Evolutionary conservation across 2,329 filamentous ascomycete species (phyloP).

Genomic region (Allantophomopsis lycopodina): DNA sequence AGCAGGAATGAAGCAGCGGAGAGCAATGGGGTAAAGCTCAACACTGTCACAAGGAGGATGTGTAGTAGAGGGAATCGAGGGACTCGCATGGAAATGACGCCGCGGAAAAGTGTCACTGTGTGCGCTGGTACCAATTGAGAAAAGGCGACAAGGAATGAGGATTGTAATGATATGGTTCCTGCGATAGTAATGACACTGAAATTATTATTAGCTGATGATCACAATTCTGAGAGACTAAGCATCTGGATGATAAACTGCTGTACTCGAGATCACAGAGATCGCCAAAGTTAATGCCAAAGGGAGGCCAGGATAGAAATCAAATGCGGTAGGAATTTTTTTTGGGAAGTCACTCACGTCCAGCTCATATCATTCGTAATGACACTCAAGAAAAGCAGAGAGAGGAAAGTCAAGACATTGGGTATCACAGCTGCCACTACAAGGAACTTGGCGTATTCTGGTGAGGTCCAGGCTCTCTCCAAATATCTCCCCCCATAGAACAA

Average conservation of each 20-base stretch:
- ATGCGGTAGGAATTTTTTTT: not conserved
- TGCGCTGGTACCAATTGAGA: constrained; percentile 96
- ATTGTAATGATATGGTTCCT: constrained; percentile 80
- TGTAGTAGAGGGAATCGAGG: constrained; percentile 56
- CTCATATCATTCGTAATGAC: constrained; percentile 50
- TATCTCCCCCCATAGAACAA: constrained; percentile 90
- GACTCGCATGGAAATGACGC: constrained; percentile 78
- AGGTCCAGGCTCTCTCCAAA: constrained; percentile 91
- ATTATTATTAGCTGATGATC: constrained; percentile 17
- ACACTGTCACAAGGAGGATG: constrained; percentile 59
- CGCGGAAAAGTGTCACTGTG: constrained; percentile 86
- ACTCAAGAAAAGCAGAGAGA: constrained; percentile 61
- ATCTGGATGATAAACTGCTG: constrained; percentile 3
- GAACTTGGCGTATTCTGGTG: constrained; percentile 83
- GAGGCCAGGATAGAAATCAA: too few species aligned
- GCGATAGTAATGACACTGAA: constrained; percentile 66
- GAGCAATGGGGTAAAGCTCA: constrained; percentile 48
- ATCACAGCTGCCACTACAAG: constrained; percentile 63
- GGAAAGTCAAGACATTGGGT: constrained; percentile 66
- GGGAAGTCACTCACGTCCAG: constrained; percentile 49
- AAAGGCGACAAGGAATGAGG: constrained; percentile 89
- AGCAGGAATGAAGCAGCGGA: constrained; percentile 63
- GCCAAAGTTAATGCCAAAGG: too few species aligned
- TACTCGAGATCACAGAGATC: too few species aligned
- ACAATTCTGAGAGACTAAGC: constrained; percentile 5